These are phyloP conservation scores for Coemansia sp. DNA, from an alignment of 192 early-diverging fungal species.

Conservation along the genomic window DNA sequence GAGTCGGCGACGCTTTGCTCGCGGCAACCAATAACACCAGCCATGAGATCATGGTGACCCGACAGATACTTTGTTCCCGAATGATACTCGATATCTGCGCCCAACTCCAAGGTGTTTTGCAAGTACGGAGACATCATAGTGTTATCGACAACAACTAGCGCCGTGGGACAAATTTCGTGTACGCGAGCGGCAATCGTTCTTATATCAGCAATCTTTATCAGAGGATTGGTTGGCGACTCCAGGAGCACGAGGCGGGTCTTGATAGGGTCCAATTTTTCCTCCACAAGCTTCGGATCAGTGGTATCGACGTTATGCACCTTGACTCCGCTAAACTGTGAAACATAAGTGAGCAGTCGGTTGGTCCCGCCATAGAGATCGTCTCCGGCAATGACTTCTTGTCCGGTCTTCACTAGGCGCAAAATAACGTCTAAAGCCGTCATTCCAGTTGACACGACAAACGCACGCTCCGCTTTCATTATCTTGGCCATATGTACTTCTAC, in stretches of 20 bases:
- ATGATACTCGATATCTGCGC: slow-evolving; percentile 92
- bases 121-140: slow-evolving; percentile 99
- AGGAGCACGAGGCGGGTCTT: slow-evolving; percentile 85
- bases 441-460: slow-evolving; percentile 84
- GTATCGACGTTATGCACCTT: slow-evolving; percentile 92
- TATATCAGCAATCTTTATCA: slow-evolving; percentile 93
- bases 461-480: slow-evolving; percentile 84
- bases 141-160: slow-evolving; percentile 93
- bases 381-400: slow-evolving; percentile 91
- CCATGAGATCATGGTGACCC: slow-evolving; percentile 98
- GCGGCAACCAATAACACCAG: slow-evolving; percentile 87
- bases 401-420: slow-evolving; percentile 77
- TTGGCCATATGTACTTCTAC: slow-evolving; percentile 92
- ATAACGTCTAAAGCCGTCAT: slow-evolving; percentile 96
- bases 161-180: slow-evolving; percentile 69
- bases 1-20: slow-evolving; percentile 72
- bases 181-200: slow-evolving; percentile 71
- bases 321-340: slow-evolving; percentile 73
- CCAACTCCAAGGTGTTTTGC: slow-evolving; percentile 83
- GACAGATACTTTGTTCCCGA: slow-evolving; percentile 97
- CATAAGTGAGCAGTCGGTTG: slow-evolving; percentile 87
- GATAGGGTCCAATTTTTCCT: slow-evolving; percentile 62
- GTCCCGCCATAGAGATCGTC: slow-evolving; percentile 98
- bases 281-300: slow-evolving; percentile 63
- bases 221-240: slow-evolving; percentile 95